Evolutionary conservation across 495 filamentous ascomycete genomes (phyloP), one percentile per base, ranked within the genome.

Genomic region (Bryoglossum gracile): DNA sequence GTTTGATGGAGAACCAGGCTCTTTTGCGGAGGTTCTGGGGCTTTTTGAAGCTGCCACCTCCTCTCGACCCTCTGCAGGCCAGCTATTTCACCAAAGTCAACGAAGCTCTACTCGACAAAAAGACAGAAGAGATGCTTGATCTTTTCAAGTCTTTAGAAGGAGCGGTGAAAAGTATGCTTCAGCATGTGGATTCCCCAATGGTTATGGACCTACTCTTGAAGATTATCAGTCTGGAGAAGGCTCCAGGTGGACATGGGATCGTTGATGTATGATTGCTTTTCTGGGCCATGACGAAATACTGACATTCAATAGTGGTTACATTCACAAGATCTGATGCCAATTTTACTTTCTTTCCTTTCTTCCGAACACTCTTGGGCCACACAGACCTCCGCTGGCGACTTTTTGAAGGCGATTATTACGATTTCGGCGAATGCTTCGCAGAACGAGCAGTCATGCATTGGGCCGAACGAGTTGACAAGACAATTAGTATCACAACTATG

Each of bases 71-170:
- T 19, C 72, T 95, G 2, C 90, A 95, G 67, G 92, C 92, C 4
- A 89, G 90, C 54, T 97, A 97, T 56, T 99, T 99, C 62, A 97
- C 92, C 13, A 99, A 97, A 62, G 88, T 99, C 55, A 97, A 96
- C 67, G 92, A 99, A 64, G 82, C 89, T 2, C 68, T 99, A 14
- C 81, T 99, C 45, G 94, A 96, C 65, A 94, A 89, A 66, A 97
- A 97, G 75, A 96, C 94, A 24, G 85, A 89, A 53, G 90, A 95
- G 51, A 97, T 96, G 89, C 67, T 99, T 35, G 81, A 82, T 13
- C 80, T 97, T 40, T 76, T 97, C 53, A 92, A 87, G 62, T 83
- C 82, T 2, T 58, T 95, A 39, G 82, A 91, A 24, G 80, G 82
- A 30, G 84, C 94, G 25, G 75, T 99, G 19, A 72, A 83, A 1